These are phyloP conservation scores for Lojkania enalia DNA, from an alignment of 2,329 filamentous ascomycete species.

Conservation along the genomic window DNA sequence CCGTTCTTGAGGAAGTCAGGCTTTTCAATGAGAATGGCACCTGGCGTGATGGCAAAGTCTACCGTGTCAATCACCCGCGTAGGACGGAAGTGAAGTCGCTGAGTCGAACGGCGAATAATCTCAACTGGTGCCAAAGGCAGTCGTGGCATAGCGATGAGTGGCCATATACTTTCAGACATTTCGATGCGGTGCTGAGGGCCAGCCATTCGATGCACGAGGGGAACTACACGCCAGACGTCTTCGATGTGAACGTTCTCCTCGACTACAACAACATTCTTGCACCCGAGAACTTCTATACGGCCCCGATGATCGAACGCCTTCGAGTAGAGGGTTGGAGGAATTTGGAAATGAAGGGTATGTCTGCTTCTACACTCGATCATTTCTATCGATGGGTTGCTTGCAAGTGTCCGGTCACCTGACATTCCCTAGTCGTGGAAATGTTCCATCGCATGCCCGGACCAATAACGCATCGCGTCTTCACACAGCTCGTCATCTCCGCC, in stretches of 20 bases:
- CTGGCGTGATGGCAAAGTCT: no score
- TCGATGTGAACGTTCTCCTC: slow-evolving; percentile 52
- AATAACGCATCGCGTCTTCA: slow-evolving; percentile 67
- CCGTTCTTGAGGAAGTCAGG: neutral
- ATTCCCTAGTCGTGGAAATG: slow-evolving; percentile 61
- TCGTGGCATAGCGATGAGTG: slow-evolving; percentile 54
- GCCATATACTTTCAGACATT: slow-evolving; percentile 63
- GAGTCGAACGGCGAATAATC: slow-evolving; percentile 1
- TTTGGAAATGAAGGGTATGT: slow-evolving; percentile 44
- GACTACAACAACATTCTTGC: neutral
- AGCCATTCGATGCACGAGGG: slow-evolving; percentile 61
- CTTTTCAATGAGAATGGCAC: neutral
- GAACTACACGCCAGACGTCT: slow-evolving; percentile 61
- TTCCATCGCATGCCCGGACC: slow-evolving; percentile 64
- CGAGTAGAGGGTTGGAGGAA: slow-evolving; percentile 29
- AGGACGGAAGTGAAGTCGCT: neutral
- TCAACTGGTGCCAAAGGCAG: slow-evolving; percentile 62
- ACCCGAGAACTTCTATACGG: neutral
- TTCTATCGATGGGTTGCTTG: slow-evolving; percentile 7
- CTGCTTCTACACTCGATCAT: neutral
- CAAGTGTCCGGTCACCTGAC: slow-evolving; percentile 10
- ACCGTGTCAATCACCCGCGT: no score
- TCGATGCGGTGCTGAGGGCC: slow-evolving; percentile 61
- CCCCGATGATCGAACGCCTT: slow-evolving; percentile 27
- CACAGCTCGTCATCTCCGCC: slow-evolving; percentile 65